These are phyloP conservation scores for Helminthosporium solani DNA, from an alignment of 2,329 filamentous ascomycete genomes.

Conservation along the genomic window DNA sequence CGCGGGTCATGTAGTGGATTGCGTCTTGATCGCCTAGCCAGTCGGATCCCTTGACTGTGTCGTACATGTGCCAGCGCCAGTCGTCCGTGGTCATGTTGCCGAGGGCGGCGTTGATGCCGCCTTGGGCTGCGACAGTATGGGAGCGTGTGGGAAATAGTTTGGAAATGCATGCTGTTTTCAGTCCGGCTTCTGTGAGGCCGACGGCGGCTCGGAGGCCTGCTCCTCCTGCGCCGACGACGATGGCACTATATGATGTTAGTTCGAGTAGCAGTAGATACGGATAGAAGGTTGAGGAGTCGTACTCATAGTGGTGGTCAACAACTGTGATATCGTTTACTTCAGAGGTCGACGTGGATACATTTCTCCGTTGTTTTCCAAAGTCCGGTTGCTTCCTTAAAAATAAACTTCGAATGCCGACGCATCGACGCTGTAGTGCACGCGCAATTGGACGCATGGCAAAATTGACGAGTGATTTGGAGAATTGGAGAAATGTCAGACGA, in stretches of 20 bases:
- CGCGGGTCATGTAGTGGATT: conserved; percentile 61
- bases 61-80: conserved; percentile 63
- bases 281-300: background rate
- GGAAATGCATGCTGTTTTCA: conserved; percentile 65
- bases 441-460: conserved; percentile 27
- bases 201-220: conserved; percentile 64
- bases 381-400: conserved; percentile 1
- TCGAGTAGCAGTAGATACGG: background rate
- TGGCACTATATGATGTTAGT: conserved; percentile 31
- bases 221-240: conserved; percentile 57
- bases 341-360: conserved; percentile 19
- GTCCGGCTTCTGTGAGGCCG: conserved; percentile 63
- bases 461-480: background rate
- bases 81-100: conserved; percentile 57
- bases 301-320: conserved; percentile 42
- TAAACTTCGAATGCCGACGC: conserved; percentile 11
- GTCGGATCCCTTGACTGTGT: conserved; percentile 60
- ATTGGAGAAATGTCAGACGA: conserved; percentile 1
- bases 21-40: conserved; percentile 62
- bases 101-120: conserved; percentile 62
- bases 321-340: conserved; percentile 25
- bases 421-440: conserved; percentile 22
- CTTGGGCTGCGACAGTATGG: conserved; percentile 67
- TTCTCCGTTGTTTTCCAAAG: conserved; percentile 11
- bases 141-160: conserved; percentile 65